A percentile compares a stretch with the other conserved stretches of the same genome.
These are phyloP conservation scores for Starmera pachycereana DNA, from an alignment of 805 yeast genomes.

Conservation along the genomic window DNA sequence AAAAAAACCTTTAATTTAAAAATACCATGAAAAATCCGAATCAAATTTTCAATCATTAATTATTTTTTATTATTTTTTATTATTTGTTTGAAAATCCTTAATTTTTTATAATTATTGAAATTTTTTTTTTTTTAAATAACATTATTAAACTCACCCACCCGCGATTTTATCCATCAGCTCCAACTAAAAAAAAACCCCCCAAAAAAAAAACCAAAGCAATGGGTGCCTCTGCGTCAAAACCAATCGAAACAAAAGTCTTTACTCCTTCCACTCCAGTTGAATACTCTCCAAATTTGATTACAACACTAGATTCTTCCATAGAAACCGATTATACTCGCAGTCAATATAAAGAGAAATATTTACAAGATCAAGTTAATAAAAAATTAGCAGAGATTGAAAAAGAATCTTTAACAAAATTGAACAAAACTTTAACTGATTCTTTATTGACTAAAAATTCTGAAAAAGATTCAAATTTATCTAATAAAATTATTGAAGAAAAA, in stretches of 20 bases:
- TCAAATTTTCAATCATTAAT: too few relatives aligned
- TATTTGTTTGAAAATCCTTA: too few relatives aligned
- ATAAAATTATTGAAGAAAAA: constrained; percentile 29
- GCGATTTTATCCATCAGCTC: too few relatives aligned
- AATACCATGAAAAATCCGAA: too few relatives aligned
- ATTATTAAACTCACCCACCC: too few relatives aligned
- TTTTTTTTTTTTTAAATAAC: too few relatives aligned
- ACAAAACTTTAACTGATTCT: constrained; percentile 34
- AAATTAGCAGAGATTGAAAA: constrained; percentile 45
- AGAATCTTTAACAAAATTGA: constrained; percentile 41
- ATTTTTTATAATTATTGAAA: too few relatives aligned
- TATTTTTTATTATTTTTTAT: too few relatives aligned
- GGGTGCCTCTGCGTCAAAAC: constrained; percentile 54
- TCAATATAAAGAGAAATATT: constrained; percentile 54
- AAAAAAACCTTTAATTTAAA: too few relatives aligned
- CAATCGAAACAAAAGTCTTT: constrained; percentile 51
- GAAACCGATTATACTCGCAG: constrained; percentile 67
- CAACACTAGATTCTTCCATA: constrained; percentile 48
- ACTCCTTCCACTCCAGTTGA: constrained; percentile 60
- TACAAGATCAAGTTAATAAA: constrained; percentile 54
- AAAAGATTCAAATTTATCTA: constrained; percentile 21
- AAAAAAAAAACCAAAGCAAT: constrained; percentile 17
- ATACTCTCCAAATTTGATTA: constrained; percentile 51
- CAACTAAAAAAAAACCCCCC: too few relatives aligned
- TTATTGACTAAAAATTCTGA: constrained; percentile 25